phyloP scores from a whole-genome alignment of 2,329 filamentous ascomycete genomes.

The Colletotrichum caudatum region DNA sequence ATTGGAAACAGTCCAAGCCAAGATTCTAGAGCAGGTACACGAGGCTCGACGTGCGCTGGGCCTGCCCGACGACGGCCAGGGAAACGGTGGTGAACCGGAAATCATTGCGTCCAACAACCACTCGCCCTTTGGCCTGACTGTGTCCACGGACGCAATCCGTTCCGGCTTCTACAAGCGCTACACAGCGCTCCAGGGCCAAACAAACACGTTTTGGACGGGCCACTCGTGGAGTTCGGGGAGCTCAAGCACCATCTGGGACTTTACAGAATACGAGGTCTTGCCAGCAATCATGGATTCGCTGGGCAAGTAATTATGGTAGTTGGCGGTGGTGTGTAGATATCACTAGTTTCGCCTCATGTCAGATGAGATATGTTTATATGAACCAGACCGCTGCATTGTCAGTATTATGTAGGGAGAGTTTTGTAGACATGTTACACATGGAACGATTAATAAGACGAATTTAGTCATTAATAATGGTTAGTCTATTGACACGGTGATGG shows the following conservation, averaged over 20 bases:
- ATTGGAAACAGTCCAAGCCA: neutral
- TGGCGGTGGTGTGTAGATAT: neutral
- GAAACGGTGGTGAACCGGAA: neutral
- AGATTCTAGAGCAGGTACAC: neutral
- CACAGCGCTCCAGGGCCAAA: neutral
- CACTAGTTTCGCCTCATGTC: neutral
- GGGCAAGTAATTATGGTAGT: neutral
- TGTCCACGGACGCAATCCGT: neutral
- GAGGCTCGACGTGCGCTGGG: neutral
- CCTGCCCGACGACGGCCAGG: neutral
- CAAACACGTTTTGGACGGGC: neutral
- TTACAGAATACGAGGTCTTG: neutral
- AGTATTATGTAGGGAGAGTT: no score
- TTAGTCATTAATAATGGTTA: no score
- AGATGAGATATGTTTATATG: no score
- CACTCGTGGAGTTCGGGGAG: conserved; percentile 1
- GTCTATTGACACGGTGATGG: no score
- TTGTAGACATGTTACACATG: no score
- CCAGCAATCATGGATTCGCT: neutral
- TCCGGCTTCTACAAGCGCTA: neutral
- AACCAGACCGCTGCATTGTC: no score
- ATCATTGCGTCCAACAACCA: neutral
- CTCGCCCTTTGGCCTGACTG: neutral
- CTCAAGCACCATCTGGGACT: neutral
- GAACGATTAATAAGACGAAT: no score